phyloP scores from a whole-genome alignment of 2,329 filamentous ascomycete genomes.

The Verticillium tricorpus region DNA sequence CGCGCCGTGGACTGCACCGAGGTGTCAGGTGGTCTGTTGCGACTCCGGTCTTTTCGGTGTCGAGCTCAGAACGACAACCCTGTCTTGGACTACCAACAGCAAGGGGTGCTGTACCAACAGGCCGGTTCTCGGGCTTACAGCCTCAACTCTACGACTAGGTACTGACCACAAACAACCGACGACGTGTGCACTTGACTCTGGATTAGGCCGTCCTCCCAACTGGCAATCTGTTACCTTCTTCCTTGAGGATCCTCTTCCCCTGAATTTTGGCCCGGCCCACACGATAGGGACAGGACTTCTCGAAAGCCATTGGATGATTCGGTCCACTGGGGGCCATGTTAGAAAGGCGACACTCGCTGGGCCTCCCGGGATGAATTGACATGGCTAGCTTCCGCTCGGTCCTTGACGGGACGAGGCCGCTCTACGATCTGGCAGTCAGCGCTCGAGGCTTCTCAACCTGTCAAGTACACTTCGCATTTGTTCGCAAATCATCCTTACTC shows the following conservation, averaged over 20 bases:
- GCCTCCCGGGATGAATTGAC: background rate
- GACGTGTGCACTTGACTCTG: background rate
- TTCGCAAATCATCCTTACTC: background rate
- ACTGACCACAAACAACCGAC: background rate
- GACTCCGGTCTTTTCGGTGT: background rate
- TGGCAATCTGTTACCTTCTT: background rate
- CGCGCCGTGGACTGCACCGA: background rate
- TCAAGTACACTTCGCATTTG: background rate
- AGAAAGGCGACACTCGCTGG: background rate
- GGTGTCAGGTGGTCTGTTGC: background rate
- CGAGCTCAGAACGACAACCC: background rate
- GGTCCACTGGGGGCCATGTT: slow-evolving; percentile 2
- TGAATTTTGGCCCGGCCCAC: background rate
- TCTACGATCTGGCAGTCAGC: background rate
- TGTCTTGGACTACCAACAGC: background rate
- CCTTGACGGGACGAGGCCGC: background rate
- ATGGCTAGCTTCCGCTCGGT: background rate
- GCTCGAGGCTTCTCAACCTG: background rate
- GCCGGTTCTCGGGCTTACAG: background rate
- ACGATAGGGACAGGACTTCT: background rate
- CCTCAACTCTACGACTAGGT: background rate
- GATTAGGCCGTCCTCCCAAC: background rate
- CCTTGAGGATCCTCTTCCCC: background rate
- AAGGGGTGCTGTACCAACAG: background rate
- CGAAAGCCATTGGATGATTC: slow-evolving; percentile 5